A percentile compares a stretch with the other conserved stretches of the same genome.
These are phyloP conservation scores for Dryas drummondii DNA, from an alignment of 306 rosid species.

Conservation along the genomic window DNA sequence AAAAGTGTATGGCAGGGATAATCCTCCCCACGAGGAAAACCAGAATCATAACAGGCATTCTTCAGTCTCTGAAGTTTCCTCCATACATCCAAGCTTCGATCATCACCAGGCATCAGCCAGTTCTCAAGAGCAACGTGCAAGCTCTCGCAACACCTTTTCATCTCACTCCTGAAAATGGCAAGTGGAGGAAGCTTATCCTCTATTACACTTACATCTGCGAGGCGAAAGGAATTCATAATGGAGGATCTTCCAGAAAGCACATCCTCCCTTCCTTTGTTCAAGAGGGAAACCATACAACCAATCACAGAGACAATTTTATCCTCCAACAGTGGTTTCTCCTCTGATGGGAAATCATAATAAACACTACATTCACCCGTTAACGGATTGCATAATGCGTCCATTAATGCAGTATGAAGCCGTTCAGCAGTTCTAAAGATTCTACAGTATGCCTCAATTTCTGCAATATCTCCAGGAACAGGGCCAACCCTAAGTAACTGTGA, in stretches of 20 bases:
- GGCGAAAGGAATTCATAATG: constrained; percentile 36
- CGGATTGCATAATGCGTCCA: constrained; percentile 82
- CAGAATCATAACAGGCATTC: constrained; percentile 91
- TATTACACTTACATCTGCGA: constrained; percentile 31
- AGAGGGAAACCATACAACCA: constrained; percentile 77
- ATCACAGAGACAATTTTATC: constrained; percentile 90
- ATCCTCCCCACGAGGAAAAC: constrained; percentile 66
- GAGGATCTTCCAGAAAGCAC: constrained; percentile 82
- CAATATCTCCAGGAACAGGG: constrained; percentile 94
- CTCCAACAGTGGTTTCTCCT: constrained; percentile 69
- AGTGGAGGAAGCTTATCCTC: constrained; percentile 83
- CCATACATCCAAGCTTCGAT: constrained; percentile 71
- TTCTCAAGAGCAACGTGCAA: constrained; percentile 87
- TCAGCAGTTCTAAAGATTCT: constrained; percentile 82
- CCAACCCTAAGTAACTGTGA: constrained; percentile 63
- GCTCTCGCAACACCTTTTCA: constrained; percentile 96
- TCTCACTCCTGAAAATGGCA: constrained; percentile 73
- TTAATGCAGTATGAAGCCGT: constrained; percentile 64
- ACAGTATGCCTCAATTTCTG: constrained; percentile 96
- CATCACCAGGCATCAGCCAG: constrained; percentile 57
- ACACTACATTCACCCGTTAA: constrained; percentile 76
- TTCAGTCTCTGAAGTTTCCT: constrained; percentile 88
- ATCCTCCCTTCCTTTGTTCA: constrained; percentile 71
- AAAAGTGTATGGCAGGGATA: constrained; percentile 65
- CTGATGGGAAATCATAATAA: constrained; percentile 58